Evolutionary conservation across 2,329 filamentous ascomycete genomes (phyloP), one percentile per base, ranked within the genome.

Genomic region (Sclerotinia nivalis): DNA sequence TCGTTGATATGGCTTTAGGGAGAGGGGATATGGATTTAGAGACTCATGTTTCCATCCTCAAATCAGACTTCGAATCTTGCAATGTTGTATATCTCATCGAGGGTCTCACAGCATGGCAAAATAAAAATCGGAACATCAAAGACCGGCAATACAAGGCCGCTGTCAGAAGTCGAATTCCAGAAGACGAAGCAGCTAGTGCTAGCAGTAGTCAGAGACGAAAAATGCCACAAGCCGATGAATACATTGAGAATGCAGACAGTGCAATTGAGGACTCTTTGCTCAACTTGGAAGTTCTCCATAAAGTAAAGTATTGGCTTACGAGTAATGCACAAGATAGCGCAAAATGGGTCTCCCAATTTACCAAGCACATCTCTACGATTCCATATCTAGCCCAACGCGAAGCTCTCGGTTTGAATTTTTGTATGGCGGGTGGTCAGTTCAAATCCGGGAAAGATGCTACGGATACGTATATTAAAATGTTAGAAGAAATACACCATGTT

Each of bases 341-440:
- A 2, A 86, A 90, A 74, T 93, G 91, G 89, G 88, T 94, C 43
- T 82, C 85, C 43, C 83, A 86, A 47, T 93, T 94, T 75, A 95
- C 92, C 0, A 90, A 93, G 76, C 90, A 95, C 77, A 89, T 95
- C 62, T 91, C 90, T 10, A 91, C 89, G 1, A 88, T 91, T 31
- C 92, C 91, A 0, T 94, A 94, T 79, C 87, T 87, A 61, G 70
- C 49, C 12, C 83, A 84, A 74, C 80, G 80, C 73, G 82, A 82
- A 68, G 83, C 85, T 1, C 77, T 82, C 2, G 82, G 85, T 18
- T 88, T 87, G 1, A 84, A 86, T 0, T 95, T 95, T 78, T 94
- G 91, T 80, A 93, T 94, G 90, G 91, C 93, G 67, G 83, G 84
- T 0, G 92, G 92, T 0, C 92, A 95, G 79, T 90, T 95, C 55